Evolutionary conservation across 352 stramenopile genomes (phyloP).

Genomic region (Hyaloperonospora brassicae): DNA sequence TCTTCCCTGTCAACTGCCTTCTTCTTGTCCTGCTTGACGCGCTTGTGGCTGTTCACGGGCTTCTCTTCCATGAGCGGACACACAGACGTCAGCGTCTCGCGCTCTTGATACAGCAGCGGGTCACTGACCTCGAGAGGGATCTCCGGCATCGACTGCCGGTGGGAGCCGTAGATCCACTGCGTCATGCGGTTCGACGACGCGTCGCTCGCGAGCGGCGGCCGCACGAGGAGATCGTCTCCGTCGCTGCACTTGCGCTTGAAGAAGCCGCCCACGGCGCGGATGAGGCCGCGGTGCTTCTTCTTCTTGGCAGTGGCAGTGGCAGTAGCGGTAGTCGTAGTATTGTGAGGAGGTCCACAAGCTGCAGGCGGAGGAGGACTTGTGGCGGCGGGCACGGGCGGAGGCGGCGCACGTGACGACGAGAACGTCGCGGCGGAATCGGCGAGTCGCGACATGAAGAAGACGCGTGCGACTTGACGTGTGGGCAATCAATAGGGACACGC

Average conservation of each 20-base stretch:
- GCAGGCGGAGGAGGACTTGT: not conserved
- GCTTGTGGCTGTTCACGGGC: constrained; percentile 13
- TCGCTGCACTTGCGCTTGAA: constrained; percentile 38
- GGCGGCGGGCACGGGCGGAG: too few relatives aligned
- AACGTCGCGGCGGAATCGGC: too few relatives aligned
- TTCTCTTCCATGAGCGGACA: constrained; percentile 9
- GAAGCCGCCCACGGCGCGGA: constrained; percentile 40
- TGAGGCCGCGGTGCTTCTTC: constrained; percentile 35
- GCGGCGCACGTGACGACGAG: too few relatives aligned
- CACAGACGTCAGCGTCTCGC: constrained; percentile 8
- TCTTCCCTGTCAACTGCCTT: too few relatives aligned
- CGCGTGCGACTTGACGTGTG: too few relatives aligned
- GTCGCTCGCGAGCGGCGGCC: constrained; percentile 19
- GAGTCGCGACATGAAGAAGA: too few relatives aligned
- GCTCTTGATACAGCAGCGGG: constrained; percentile 10
- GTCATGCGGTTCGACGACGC: constrained; percentile 31
- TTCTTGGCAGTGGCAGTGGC: constrained; percentile 7
- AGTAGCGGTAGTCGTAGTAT: too few relatives aligned
- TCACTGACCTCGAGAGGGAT: constrained; percentile 9
- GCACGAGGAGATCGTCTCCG: constrained; percentile 8
- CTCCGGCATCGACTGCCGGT: constrained; percentile 22
- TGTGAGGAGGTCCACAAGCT: too few relatives aligned
- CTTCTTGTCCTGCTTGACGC: constrained; percentile 12
- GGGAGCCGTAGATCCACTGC: constrained; percentile 25
- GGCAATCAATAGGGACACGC: too few relatives aligned